Conservation (phyloP, 2,329 filamentous ascomycete species). For the Dothidotthia symphoricarpi region DNA sequence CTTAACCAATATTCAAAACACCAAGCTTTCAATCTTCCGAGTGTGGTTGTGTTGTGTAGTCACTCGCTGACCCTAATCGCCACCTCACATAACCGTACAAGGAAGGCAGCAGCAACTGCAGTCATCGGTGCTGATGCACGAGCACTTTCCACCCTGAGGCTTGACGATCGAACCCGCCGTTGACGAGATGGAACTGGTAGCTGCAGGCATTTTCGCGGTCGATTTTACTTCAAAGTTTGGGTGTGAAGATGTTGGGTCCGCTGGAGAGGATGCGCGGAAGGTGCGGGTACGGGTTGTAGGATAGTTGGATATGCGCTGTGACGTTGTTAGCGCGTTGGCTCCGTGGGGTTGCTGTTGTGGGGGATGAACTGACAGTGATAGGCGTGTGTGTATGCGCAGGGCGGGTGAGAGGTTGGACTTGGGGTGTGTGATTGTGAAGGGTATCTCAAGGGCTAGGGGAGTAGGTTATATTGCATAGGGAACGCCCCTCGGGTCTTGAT, state of each 20-base stretch:
- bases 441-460: neutral
- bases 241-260: neutral
- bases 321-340: constrained; percentile 6
- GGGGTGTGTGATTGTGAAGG: neutral
- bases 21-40: too few species aligned
- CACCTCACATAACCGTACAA: constrained; percentile 39
- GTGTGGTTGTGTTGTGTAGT: too few species aligned
- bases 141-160: constrained; percentile 33
- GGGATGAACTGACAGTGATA: too few species aligned
- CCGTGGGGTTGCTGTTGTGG: too few species aligned
- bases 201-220: constrained; percentile 31
- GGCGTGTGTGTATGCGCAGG: too few species aligned
- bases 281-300: neutral
- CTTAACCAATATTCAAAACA: too few species aligned
- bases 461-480: too few species aligned
- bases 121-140: constrained; percentile 31
- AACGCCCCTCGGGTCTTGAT: too few species aligned
- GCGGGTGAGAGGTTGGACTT: neutral
- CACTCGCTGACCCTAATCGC: too few species aligned
- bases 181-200: constrained; percentile 31
- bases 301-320: constrained; percentile 4
- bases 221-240: too few species aligned
- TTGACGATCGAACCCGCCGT: constrained; percentile 36
- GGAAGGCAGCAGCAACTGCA: constrained; percentile 39
- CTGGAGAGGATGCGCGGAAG: neutral